Evolutionary conservation across 495 filamentous ascomycete species (phyloP).

Genomic region (Pyrenopolyporus hunteri): DNA sequence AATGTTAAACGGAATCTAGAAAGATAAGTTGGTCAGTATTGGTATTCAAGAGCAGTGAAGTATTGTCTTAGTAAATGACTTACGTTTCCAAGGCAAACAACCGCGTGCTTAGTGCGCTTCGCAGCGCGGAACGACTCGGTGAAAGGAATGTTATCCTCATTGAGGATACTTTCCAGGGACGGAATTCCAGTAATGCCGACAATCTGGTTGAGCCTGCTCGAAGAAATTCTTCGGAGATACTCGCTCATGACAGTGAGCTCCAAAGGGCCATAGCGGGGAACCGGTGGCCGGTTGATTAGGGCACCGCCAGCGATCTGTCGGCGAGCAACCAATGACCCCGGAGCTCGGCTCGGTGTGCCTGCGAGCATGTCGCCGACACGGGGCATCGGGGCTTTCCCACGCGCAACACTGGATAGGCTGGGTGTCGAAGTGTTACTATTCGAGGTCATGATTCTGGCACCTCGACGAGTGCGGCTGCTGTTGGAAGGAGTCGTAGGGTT

Average conservation of each 20-base stretch:
- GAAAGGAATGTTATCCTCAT: constrained; percentile 50
- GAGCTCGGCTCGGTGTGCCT: too few species aligned
- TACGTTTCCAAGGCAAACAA: constrained; percentile 48
- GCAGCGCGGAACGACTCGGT: constrained; percentile 34
- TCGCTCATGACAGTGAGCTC: background rate
- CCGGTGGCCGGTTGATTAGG: too few species aligned
- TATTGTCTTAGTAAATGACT: constrained; percentile 15
- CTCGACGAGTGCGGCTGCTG: too few species aligned
- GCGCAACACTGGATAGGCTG: too few species aligned
- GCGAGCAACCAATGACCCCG: too few species aligned
- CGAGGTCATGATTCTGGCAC: too few species aligned
- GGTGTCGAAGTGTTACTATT: too few species aligned
- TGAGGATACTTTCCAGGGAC: constrained; percentile 39
- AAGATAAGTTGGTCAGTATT: constrained; percentile 1
- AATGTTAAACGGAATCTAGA: constrained; percentile 71
- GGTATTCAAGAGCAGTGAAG: background rate
- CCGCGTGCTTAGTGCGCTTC: constrained; percentile 23
- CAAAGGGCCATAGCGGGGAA: background rate
- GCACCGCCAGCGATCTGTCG: too few species aligned
- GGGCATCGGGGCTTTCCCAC: too few species aligned
- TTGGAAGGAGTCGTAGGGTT: too few species aligned
- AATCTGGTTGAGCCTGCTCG: constrained; percentile 40
- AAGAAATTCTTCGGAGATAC: constrained; percentile 19
- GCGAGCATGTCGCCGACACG: too few species aligned
- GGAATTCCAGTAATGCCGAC: constrained; percentile 38